Evolutionary conservation across 2,329 filamentous ascomycete species (phyloP).

Genomic region (Nemania serpens): DNA sequence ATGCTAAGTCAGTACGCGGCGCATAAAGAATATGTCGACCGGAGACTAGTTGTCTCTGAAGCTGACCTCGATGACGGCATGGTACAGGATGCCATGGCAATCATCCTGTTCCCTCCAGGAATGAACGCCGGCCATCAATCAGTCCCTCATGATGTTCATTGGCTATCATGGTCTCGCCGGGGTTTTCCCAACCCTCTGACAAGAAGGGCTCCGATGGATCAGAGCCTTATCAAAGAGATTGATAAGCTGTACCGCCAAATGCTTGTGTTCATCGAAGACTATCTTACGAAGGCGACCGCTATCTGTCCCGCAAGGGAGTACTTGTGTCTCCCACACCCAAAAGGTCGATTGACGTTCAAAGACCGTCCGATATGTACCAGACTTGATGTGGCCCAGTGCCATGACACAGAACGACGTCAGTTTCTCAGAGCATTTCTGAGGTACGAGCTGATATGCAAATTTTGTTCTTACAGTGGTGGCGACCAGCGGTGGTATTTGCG

Average conservation of each 20-base stretch:
- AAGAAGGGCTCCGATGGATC: not conserved
- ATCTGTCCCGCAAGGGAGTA: conserved; percentile 13
- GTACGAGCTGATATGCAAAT: conserved; percentile 8
- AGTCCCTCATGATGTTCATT: not conserved
- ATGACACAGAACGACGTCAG: conserved; percentile 1
- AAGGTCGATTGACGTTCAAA: not conserved
- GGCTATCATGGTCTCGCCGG: not conserved
- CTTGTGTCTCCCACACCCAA: conserved; percentile 9
- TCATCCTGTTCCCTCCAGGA: conserved; percentile 13
- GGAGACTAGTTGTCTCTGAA: not conserved
- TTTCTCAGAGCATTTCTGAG: conserved; percentile 5
- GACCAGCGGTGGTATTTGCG: not conserved
- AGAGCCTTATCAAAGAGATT: not conserved
- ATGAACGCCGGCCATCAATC: not conserved
- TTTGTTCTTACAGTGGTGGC: not conserved
- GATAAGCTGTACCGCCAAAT: conserved; percentile 7
- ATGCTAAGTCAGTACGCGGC: conserved; percentile 1
- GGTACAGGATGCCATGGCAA: conserved; percentile 20
- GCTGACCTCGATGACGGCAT: conserved; percentile 20
- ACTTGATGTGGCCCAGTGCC: not conserved
- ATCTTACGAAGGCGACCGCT: conserved; percentile 21
- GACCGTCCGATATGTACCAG: not conserved
- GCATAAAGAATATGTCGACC: not conserved
- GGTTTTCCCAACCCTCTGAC: not conserved
- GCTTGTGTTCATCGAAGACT: conserved; percentile 18